phyloP scores from a whole-genome alignment of 148 eudicot genomes.

The Bassia scoparia region DNA sequence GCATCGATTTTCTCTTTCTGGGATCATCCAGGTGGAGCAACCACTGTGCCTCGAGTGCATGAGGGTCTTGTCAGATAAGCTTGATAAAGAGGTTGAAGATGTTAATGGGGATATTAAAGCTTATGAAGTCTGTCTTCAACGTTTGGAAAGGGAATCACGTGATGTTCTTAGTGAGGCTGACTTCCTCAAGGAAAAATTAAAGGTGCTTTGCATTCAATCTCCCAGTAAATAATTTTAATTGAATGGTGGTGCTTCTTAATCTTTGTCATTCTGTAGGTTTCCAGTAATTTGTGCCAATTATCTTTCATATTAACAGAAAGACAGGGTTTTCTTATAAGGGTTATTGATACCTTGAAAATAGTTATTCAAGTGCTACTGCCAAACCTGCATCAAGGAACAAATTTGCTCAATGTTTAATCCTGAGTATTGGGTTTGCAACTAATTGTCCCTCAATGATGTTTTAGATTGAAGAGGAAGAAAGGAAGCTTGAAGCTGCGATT shows the following conservation, averaged over 20 bases:
- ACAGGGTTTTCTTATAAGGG: neutral
- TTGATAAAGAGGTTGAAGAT: conserved; percentile 98
- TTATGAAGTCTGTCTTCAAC: conserved; percentile 86
- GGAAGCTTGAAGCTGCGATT: conserved; percentile 88
- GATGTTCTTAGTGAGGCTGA: conserved; percentile 86
- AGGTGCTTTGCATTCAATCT: conserved; percentile 45
- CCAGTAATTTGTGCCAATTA: neutral
- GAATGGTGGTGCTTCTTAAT: neutral
- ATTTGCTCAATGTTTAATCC: neutral
- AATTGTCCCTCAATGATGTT: conserved; percentile 21
- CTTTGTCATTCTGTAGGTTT: neutral
- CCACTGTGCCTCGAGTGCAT: conserved; percentile 97
- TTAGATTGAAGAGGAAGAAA: conserved; percentile 93
- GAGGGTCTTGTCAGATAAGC: conserved; percentile 91
- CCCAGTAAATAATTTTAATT: neutral
- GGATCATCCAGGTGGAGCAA: conserved; percentile 69
- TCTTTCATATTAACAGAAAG: neutral
- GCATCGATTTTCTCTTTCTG: conserved; percentile 10
- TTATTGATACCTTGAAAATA: neutral
- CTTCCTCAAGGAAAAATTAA: conserved; percentile 83
- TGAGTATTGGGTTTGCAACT: conserved; percentile 23
- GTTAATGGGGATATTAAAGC: conserved; percentile 78
- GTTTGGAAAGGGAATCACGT: conserved; percentile 73
- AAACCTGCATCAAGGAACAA: neutral
- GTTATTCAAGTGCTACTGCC: neutral